These are phyloP conservation scores for Ophiostoma populinum DNA, from an alignment of 2,329 filamentous ascomycete genomes.

Conservation along the genomic window DNA sequence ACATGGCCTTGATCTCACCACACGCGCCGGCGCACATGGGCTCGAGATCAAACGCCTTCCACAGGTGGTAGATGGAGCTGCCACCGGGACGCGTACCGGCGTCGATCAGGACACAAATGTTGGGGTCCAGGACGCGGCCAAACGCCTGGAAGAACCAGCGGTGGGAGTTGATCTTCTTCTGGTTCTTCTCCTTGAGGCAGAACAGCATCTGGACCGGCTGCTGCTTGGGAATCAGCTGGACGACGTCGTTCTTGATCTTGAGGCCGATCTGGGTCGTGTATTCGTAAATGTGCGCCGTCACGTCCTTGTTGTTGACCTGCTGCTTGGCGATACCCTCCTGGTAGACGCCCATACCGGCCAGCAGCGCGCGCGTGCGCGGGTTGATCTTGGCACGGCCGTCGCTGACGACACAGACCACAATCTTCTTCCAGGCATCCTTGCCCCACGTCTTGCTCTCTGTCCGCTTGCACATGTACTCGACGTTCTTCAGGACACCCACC, in stretches of 20 bases:
- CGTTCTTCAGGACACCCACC: conserved; percentile 96
- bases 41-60: conserved; percentile 96
- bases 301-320: conserved; percentile 89
- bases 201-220: conserved; percentile 94
- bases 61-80: conserved; percentile 92
- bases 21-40: conserved; percentile 96
- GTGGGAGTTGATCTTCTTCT: conserved; percentile 99
- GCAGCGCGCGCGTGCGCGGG: conserved; percentile 67
- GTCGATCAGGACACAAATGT: conserved; percentile 91
- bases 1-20: conserved; percentile 90
- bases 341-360: conserved; percentile 90
- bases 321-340: conserved; percentile 98
- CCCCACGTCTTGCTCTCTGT: conserved; percentile 95
- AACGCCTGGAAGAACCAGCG: conserved; percentile 99
- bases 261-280: conserved; percentile 79
- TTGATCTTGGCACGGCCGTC: conserved; percentile 97
- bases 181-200: conserved; percentile 97
- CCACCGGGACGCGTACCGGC: conserved; percentile 88
- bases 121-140: conserved; percentile 77
- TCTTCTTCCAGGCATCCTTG: conserved; percentile 98
- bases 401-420: conserved; percentile 93
- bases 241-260: conserved; percentile 77
- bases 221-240: conserved; percentile 66
- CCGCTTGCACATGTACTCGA: conserved; percentile 92
- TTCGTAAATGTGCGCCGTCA: conserved; percentile 95